Evolutionary conservation across 2,329 filamentous ascomycete species (phyloP).

Genomic region (Paecilomyces dactylethromorphus): DNA sequence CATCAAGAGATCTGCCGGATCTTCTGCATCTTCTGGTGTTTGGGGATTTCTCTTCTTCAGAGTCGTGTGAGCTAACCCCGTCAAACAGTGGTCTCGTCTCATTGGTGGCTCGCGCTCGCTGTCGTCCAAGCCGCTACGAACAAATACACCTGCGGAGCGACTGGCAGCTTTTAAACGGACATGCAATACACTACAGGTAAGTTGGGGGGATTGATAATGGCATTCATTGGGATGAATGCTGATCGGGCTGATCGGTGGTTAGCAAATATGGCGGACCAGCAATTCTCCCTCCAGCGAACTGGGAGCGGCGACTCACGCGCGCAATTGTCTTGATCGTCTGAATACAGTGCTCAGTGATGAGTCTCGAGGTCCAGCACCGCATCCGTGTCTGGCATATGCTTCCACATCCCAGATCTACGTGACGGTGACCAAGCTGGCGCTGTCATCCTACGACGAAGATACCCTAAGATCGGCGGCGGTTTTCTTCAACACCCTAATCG

Average conservation of each 20-base stretch:
- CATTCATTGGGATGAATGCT: background rate
- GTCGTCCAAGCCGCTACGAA: slow-evolving; percentile 42
- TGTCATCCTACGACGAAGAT: slow-evolving; percentile 74
- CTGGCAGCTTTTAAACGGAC: slow-evolving; percentile 55
- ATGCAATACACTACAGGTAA: slow-evolving; percentile 42
- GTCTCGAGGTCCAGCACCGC: slow-evolving; percentile 76
- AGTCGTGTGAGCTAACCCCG: background rate
- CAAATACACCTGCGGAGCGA: slow-evolving; percentile 53
- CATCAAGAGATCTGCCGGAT: background rate
- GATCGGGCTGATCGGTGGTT: background rate
- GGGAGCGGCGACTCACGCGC: slow-evolving; percentile 44
- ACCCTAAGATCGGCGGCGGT: slow-evolving; percentile 78
- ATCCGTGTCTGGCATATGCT: slow-evolving; percentile 85
- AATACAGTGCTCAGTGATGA: slow-evolving; percentile 76
- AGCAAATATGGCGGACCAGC: slow-evolving; percentile 57
- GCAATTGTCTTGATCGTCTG: slow-evolving; percentile 49
- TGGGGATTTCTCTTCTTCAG: background rate
- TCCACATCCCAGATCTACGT: slow-evolving; percentile 83
- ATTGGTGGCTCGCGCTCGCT: slow-evolving; percentile 49
- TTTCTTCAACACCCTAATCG: slow-evolving; percentile 86
- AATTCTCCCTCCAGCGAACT: slow-evolving; percentile 46
- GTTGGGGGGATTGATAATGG: background rate
- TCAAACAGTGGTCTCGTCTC: slow-evolving; percentile 52
- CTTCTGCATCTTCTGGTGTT: background rate
- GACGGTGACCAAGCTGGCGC: slow-evolving; percentile 80